phyloP scores from a whole-genome alignment of 228 moss, liverwort and hornwort species.

The Sphagnum fallax region DNA sequence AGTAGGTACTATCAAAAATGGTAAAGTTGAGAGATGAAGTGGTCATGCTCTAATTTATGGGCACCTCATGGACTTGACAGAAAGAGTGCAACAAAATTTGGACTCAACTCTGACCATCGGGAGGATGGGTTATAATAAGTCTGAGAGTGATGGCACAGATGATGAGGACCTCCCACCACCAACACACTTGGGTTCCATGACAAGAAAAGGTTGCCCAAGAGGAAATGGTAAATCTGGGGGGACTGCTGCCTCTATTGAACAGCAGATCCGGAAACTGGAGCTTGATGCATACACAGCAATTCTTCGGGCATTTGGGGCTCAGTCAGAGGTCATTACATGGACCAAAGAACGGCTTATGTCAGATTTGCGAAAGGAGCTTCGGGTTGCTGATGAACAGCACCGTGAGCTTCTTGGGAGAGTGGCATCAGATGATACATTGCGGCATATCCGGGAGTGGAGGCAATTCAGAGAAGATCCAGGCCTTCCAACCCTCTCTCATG shows the following conservation, averaged over 20 bases:
- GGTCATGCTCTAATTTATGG: too few relatives aligned
- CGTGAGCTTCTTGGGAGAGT: slow-evolving; percentile 66
- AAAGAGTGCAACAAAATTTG: too few relatives aligned
- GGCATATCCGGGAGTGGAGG: slow-evolving; percentile 62
- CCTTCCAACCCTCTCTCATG: slow-evolving; percentile 26
- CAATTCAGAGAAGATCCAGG: slow-evolving; percentile 37
- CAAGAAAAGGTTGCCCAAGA: slow-evolving; percentile 12
- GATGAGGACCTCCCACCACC: slow-evolving; percentile 4
- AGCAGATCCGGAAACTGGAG: slow-evolving; percentile 49
- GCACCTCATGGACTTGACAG: too few relatives aligned
- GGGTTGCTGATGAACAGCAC: slow-evolving; percentile 81
- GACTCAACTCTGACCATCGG: too few relatives aligned
- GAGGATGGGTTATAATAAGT: not conserved
- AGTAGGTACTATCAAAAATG: too few relatives aligned
- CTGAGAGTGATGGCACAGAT: not conserved
- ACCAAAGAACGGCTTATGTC: slow-evolving; percentile 71
- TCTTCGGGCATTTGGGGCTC: slow-evolving; percentile 57
- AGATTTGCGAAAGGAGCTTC: slow-evolving; percentile 66
- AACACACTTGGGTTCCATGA: slow-evolving; percentile 9
- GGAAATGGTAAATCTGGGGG: slow-evolving; percentile 10
- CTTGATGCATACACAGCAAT: slow-evolving; percentile 59
- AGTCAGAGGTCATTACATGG: slow-evolving; percentile 55
- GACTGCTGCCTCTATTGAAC: slow-evolving; percentile 14
- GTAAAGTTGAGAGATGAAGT: too few relatives aligned
- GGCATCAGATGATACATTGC: slow-evolving; percentile 42